Base-by-base conservation (phyloP, 1,284 basidiomycete genomes). In the Sanghuangporus sanghuang region DNA sequence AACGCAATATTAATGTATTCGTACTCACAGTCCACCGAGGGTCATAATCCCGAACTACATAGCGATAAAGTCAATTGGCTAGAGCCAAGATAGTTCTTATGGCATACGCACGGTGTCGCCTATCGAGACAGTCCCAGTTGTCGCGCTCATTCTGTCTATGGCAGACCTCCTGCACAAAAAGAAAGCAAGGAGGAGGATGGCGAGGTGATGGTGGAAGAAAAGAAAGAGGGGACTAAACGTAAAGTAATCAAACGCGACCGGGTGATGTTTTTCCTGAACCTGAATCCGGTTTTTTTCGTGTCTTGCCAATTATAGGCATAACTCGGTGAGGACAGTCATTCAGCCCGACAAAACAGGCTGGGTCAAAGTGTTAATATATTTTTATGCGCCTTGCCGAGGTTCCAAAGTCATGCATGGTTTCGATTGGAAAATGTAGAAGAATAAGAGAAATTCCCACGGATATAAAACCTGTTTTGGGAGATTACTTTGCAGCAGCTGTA, bases 31-130 rank as follows among this genome's bases (percentile, higher is more conserved):
- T 32, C 36, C 18, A 9, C 49, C 59, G 40, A 61, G 4, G 27
- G 35, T 48, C 49, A 61, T 14, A 21, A 49, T 36, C 39, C 59
- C 59, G 27, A 61, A 42, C 59, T 61, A 44, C n/a, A 9, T 12
- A 32, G 16, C 6, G 44, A 44, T 14, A 2, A 46, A 49, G 42
- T 59, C 32, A 49, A n/a, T n/a, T 16, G 21, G 18, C 21, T 36
- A 23, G 23, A 16, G 35, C 18, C 11, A 49, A 9, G n/a, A 44
- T 9, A 27, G 12, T 21, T 18, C 16, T 27, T 36, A 40, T 7
- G 40, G 18, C 38, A 46, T 59, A 49, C 57, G 44, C 27, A 59
- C 57, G 18, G 57, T 59, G 14, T 38, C 35, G 35, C 50, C 14
- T 38, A 54, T 5, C 27, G 53, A 38, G 5, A 48, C 7, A n/a